phyloP scores from a whole-genome alignment of 176 grass and related monocot species.

The Oryza meridionalis region DNA sequence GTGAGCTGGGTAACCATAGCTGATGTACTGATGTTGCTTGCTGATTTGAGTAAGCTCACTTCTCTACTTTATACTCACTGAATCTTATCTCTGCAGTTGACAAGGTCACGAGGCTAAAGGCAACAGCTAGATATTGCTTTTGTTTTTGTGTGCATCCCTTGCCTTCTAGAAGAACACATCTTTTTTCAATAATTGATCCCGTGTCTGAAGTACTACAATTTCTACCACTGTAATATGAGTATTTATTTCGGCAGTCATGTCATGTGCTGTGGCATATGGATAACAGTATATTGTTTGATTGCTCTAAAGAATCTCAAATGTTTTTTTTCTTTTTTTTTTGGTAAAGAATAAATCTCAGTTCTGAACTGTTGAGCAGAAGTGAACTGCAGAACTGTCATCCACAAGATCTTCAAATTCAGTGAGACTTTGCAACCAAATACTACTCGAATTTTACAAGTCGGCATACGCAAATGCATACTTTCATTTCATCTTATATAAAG shows the following conservation, averaged over 20 bases:
- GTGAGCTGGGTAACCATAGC: conserved; percentile 27
- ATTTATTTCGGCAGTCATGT: not conserved
- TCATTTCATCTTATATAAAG: not conserved
- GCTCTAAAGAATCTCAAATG: not conserved
- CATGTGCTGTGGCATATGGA: not conserved
- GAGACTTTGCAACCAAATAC: not conserved
- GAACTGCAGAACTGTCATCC: not conserved
- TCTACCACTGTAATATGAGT: not conserved
- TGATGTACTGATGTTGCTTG: not conserved
- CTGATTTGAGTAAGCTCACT: not conserved
- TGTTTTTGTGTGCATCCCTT: not conserved
- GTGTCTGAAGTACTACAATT: not conserved
- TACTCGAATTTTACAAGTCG: not conserved
- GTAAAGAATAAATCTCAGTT: not conserved
- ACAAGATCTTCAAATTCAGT: not conserved
- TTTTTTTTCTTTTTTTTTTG: not conserved
- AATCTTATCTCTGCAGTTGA: not conserved
- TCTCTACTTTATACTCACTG: not conserved
- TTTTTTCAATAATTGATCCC: not conserved
- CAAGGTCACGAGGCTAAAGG: not conserved
- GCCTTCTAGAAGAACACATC: not conserved
- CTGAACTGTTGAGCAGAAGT: not conserved
- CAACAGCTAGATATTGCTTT: not conserved
- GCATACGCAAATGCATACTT: not conserved
- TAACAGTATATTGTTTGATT: not conserved